Evolutionary conservation across 2,329 filamentous ascomycete genomes (phyloP), one percentile per base, ranked within the genome.

Genomic region (Erysiphe neolycopersici): DNA sequence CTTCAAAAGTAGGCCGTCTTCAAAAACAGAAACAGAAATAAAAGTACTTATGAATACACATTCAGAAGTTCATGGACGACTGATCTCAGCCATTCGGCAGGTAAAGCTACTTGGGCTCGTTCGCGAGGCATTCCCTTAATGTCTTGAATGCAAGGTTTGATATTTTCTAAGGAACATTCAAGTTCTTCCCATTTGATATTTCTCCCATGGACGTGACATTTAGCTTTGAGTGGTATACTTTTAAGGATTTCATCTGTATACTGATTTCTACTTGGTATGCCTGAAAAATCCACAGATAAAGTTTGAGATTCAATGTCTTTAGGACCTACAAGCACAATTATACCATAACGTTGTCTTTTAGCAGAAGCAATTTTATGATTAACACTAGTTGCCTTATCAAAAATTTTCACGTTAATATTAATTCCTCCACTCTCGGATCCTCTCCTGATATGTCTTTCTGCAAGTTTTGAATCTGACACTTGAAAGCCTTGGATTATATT

Each of bases 291-390:
- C 30, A 64, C 65, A 26, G 54, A 68, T 30, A 84, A 62, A n/a
- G 64, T 67, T 3, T 65, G 63, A 13, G 63, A 64, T n/a, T 63
- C 60, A 2, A 79, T 59, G 50, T 85, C 73, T 45, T 66, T 66
- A 29, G 71, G 64, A 1, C 84, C 84, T 11, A 89, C 63, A 1
- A 84, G 73, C 30, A 82, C 66, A 43, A 89, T 72, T 44, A 80
- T 64, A 43, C 78, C 73, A 56, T 85, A 89, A 36, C 75, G 76
- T 58, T 74, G 77, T 41, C 60, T 56, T 49, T 70, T 76, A n/a
- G 82, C 83, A 54, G 79, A 72, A 30, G 67, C 66, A 18, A 83
- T 67, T 58, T 89, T 91, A 54, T 73, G 70, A 1, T 67, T 65
- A 9, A 91, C 57, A 0, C 69, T 65, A 43, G 73, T 67, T 13